These are phyloP conservation scores for Cornus suecica DNA, from an alignment of 148 eudicot genomes.

Conservation along the genomic window DNA sequence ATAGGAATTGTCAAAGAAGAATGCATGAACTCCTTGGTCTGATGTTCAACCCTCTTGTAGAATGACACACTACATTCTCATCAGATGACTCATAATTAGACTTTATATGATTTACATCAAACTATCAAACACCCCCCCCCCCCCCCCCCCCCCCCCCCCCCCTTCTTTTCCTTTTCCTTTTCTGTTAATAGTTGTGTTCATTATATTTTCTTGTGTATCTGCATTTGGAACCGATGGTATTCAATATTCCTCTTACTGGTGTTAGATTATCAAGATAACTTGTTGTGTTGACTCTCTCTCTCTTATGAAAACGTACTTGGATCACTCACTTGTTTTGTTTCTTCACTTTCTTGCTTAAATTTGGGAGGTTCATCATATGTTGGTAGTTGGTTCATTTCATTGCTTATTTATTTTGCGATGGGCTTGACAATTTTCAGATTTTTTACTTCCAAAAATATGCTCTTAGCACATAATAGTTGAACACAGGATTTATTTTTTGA, in stretches of 20 bases:
- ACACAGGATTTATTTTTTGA: neutral
- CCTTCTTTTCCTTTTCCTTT: too few relatives aligned
- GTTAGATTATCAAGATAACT: too few relatives aligned
- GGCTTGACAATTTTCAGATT: too few relatives aligned
- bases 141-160: neutral
- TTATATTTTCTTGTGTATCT: too few relatives aligned
- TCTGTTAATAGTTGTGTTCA: too few relatives aligned
- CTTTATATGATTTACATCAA: neutral
- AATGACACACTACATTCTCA: neutral
- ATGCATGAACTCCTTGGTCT: neutral
- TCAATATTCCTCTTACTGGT: too few relatives aligned
- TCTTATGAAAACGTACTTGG: neutral
- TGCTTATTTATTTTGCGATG: too few relatives aligned
- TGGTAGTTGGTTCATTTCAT: too few relatives aligned
- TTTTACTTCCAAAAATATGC: too few relatives aligned
- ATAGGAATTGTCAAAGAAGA: neutral
- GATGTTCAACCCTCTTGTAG: neutral
- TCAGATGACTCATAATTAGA: neutral
- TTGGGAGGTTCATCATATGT: too few relatives aligned
- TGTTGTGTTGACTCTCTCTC: neutral
- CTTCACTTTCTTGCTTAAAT: neutral
- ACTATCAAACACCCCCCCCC: neutral
- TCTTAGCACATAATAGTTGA: neutral
- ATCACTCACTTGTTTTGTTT: too few relatives aligned
- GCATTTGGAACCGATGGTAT: too few relatives aligned